phyloP scores from a whole-genome alignment of 31 red algal genomes.

The Endocladia muricata region DNA sequence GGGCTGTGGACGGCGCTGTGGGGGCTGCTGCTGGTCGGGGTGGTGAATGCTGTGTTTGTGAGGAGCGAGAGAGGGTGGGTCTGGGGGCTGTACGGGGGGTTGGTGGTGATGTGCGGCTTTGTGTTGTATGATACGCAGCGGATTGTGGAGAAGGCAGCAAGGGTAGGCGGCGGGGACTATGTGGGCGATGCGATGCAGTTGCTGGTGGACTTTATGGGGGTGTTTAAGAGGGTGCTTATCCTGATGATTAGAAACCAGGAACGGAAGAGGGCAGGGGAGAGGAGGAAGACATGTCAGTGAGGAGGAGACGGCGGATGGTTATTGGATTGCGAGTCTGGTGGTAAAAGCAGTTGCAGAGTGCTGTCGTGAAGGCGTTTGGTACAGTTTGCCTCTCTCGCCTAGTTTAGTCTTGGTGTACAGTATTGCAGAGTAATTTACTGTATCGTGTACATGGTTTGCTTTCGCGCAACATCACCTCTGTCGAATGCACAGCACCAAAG shows the following conservation, averaged over 20 bases:
- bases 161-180: constrained; percentile 67
- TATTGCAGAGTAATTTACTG: no score
- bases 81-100: constrained; percentile 70
- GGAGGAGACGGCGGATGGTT: no score
- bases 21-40: constrained; percentile 28
- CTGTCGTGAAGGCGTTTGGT: no score
- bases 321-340: no score
- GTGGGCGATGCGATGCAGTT: constrained; percentile 66
- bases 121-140: constrained; percentile 91
- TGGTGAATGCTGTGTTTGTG: constrained; percentile 20
- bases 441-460: no score
- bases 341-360: no score
- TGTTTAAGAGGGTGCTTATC: constrained; percentile 79
- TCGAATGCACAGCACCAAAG: no score
- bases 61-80: background rate
- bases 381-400: no score
- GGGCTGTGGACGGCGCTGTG: constrained; percentile 52
- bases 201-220: constrained; percentile 84
- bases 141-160: constrained; percentile 81
- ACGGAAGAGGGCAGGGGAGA: constrained; percentile 25
- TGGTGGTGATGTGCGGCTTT: constrained; percentile 85
- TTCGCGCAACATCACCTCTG: no score
- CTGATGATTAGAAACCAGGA: constrained; percentile 70
- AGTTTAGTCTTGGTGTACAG: no score
- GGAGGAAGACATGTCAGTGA: constrained; percentile 5